These are phyloP conservation scores for Cyamopsis tetragonoloba DNA, from an alignment of 306 rosid genomes.

Conservation along the genomic window DNA sequence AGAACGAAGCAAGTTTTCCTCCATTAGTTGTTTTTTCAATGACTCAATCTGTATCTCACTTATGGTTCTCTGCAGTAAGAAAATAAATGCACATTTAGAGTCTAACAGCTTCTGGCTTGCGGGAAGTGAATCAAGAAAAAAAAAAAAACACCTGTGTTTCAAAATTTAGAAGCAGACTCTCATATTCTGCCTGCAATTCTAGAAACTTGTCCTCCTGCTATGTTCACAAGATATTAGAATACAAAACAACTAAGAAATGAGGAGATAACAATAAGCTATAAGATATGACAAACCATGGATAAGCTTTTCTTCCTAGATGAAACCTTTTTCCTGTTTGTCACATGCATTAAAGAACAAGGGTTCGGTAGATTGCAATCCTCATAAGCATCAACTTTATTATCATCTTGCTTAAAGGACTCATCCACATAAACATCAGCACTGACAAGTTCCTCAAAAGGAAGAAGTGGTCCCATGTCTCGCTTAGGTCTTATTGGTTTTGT, in stretches of 20 bases:
- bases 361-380: constrained; percentile 50
- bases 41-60: constrained; percentile 66
- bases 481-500: constrained; percentile 36
- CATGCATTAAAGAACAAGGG: constrained; percentile 67
- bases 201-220: constrained; percentile 62
- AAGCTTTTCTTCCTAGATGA: constrained; percentile 55
- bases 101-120: neutral
- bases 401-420: constrained; percentile 42
- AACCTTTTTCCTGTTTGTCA: constrained; percentile 77
- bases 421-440: constrained; percentile 41
- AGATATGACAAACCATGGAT: constrained; percentile 49
- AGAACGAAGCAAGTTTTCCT: constrained; percentile 33
- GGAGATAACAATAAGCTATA: constrained; percentile 17
- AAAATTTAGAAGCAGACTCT: constrained; percentile 57
- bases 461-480: constrained; percentile 65
- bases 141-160: constrained; percentile 60
- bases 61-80: constrained; percentile 56
- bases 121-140: constrained; percentile 19
- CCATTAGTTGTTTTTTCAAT: constrained; percentile 51
- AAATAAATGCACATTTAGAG: neutral
- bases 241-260: constrained; percentile 16
- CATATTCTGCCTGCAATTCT: constrained; percentile 63
- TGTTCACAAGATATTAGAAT: constrained; percentile 26
- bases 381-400: constrained; percentile 23
- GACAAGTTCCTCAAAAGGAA: constrained; percentile 70